phyloP scores from a whole-genome alignment of 2,329 filamentous ascomycete genomes.

The Trichophyton equinum region DNA sequence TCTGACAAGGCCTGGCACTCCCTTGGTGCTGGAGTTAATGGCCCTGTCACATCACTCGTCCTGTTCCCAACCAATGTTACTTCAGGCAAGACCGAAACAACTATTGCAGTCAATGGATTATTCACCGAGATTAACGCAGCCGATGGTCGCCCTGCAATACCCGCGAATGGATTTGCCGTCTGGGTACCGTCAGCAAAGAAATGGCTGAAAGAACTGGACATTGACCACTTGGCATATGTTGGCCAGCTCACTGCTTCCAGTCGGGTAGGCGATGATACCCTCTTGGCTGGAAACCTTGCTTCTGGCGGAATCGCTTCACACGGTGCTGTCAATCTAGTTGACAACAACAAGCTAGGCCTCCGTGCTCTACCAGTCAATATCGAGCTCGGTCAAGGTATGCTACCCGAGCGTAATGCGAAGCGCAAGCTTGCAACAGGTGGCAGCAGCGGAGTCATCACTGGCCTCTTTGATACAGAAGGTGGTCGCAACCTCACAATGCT shows the following conservation, averaged over 20 bases:
- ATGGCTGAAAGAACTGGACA: slow-evolving; percentile 71
- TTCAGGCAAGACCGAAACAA: slow-evolving; percentile 52
- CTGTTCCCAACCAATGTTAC: slow-evolving; percentile 70
- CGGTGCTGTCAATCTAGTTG: slow-evolving; percentile 56
- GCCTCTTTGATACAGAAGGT: slow-evolving; percentile 12
- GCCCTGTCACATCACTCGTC: slow-evolving; percentile 60
- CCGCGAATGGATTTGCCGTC: slow-evolving; percentile 66
- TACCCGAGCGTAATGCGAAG: slow-evolving; percentile 18
- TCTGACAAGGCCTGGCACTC: slow-evolving; percentile 58
- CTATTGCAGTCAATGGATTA: slow-evolving; percentile 65
- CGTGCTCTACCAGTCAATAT: slow-evolving; percentile 40
- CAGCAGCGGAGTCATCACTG: slow-evolving; percentile 23
- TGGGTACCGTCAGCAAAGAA: slow-evolving; percentile 80
- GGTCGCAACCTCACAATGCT: slow-evolving; percentile 65
- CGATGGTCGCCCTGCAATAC: slow-evolving; percentile 46
- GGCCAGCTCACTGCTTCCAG: slow-evolving; percentile 62
- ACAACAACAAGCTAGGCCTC: slow-evolving; percentile 24
- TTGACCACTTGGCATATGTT: slow-evolving; percentile 51
- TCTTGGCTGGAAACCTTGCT: slow-evolving; percentile 74
- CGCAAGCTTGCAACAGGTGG: slow-evolving; percentile 23
- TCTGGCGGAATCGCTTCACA: slow-evolving; percentile 62
- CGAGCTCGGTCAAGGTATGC: slow-evolving; percentile 17
- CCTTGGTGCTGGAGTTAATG: slow-evolving; percentile 76
- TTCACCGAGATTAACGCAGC: slow-evolving; percentile 55
- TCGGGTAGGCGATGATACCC: slow-evolving; percentile 45